Base-by-base conservation (phyloP, 805 yeast species). In the Wickerhamomyces ciferrii region DNA sequence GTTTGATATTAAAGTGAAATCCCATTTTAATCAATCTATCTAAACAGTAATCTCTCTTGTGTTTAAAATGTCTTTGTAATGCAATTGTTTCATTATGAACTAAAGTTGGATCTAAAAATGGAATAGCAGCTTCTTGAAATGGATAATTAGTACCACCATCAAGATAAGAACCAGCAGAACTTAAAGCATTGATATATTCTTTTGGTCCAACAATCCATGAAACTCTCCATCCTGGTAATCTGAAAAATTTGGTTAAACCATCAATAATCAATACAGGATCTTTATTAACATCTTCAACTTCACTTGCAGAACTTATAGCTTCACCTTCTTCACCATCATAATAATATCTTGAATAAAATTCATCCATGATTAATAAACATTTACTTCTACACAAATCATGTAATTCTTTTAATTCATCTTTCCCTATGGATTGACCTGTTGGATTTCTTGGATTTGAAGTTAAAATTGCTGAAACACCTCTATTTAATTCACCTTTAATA, bases 201-300 rank as follows among this genome's bases (percentile, higher is more conserved):
- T 77, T 82, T 17, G 84, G 84, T 1, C 84, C 84, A 48, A 79
- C 65, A 45, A 79, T 69, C 84, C 84, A 79, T 53, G 83, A 78
- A 11, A 75, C 74, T 62, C 84, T 68, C 83, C 83, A 79, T 2
- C 84, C 84, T 2, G 84, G 84, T 41, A 79, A 68, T 49, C 84
- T 67, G 65, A 79, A 79, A 2, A 80, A 78, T 60, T 79, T 79
- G 43, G 84, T 79, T 35, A 79, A 66, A 1, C 84, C 84, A 59
- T 79, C 81, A 49, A 79, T 68, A 48, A 79, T 76, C 53, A 79
- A 68, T 9, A 79, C 84, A 0, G 83, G 84, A 54, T 79, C 84
- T 45, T 62, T 62, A 53, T 79, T 72, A 21, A 79, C 84, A 52
- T 79, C 83, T 27, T 74, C 68, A 21, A 79, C 73, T 49, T 64